Conservation (phyloP, 225 moss, liverwort and hornwort species). For the Neckera pumila region DNA sequence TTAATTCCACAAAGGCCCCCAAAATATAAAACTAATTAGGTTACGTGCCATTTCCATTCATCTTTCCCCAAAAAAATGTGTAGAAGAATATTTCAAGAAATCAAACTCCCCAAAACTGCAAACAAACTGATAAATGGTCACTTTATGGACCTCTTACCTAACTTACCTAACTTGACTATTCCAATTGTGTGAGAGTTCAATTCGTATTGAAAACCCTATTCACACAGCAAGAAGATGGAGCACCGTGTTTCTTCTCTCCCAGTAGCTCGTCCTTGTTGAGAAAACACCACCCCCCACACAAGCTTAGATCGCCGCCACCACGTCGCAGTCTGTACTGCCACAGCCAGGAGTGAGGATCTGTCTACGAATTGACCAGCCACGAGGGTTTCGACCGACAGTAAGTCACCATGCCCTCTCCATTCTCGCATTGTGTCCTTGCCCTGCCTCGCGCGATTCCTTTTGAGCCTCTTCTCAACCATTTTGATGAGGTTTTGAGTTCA, state of each 20-base stretch:
- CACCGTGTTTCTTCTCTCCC: background rate
- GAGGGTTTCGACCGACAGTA: conserved; percentile 70
- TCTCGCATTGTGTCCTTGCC: background rate
- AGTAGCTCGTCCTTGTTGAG: background rate
- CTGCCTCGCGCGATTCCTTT: background rate
- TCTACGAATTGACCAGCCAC: conserved; percentile 7
- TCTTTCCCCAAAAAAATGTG: background rate
- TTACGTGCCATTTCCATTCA: background rate
- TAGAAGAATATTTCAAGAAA: background rate
- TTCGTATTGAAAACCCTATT: background rate
- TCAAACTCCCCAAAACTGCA: background rate
- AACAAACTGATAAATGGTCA: background rate
- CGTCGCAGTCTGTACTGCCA: background rate
- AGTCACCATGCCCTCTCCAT: background rate
- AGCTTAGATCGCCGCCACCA: background rate
- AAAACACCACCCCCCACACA: background rate
- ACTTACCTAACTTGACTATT: background rate
- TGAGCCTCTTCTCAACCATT: background rate
- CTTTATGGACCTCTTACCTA: background rate
- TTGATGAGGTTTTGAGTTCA: background rate
- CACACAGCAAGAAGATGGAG: background rate
- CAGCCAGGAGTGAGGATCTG: background rate
- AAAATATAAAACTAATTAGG: background rate
- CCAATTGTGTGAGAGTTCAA: background rate
- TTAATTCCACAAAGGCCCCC: accelerated